Evolutionary conservation across 441 rosid genomes (phyloP).

Genomic region (Omphalea diandra): DNA sequence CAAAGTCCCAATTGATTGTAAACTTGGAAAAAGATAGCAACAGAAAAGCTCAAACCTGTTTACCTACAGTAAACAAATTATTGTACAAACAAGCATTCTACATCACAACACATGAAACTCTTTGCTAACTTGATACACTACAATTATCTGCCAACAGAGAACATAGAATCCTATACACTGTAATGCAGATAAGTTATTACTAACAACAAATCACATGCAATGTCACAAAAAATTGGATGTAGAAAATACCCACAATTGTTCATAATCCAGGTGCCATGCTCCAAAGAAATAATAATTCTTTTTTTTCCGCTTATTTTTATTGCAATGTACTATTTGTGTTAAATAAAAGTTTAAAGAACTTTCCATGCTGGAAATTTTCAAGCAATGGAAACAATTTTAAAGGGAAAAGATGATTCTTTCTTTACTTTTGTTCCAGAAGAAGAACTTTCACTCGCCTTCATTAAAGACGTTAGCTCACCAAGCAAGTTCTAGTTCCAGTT

Average conservation of each 20-base stretch:
- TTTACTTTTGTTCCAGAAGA: not conserved
- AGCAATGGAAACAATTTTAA: not conserved
- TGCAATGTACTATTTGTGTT: not conserved
- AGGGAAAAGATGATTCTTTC: not conserved
- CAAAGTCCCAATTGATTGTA: not conserved
- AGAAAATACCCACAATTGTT: not conserved
- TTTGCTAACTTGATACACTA: not conserved
- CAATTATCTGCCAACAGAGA: not conserved
- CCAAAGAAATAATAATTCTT: no score
- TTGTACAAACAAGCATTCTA: not conserved
- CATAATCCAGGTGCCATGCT: not conserved
- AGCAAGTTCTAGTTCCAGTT: not conserved
- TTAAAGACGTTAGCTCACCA: not conserved
- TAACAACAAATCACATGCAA: not conserved
- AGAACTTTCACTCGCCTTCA: not conserved
- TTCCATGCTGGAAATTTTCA: not conserved
- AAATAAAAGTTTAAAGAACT: not conserved
- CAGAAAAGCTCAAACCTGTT: conserved; percentile 2
- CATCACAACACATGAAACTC: not conserved
- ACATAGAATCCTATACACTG: not conserved
- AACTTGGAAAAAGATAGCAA: not conserved
- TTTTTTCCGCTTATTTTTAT: no score
- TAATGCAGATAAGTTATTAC: not conserved
- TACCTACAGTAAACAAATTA: not conserved
- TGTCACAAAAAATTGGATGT: not conserved